Conservation (phyloP, 1,139 yeast species). For the Debaryomyces sp. region DNA sequence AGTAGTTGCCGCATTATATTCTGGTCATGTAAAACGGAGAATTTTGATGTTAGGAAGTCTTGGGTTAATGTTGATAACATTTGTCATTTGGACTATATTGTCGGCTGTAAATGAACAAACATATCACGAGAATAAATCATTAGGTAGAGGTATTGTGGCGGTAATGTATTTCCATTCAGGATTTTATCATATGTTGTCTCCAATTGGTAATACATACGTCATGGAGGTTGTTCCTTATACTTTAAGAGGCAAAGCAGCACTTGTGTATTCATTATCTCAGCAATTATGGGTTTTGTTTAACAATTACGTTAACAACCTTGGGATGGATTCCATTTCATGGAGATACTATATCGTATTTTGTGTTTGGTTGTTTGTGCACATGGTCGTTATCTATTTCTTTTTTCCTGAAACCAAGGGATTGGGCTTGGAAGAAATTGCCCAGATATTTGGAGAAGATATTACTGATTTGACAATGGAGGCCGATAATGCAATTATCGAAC, state of each 20-base stretch:
- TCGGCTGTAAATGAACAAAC: conserved; percentile 28
- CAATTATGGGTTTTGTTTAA: conserved; percentile 9
- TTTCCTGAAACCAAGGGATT: conserved; percentile 15
- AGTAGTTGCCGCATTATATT: conserved; percentile 12
- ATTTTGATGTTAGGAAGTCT: conserved; percentile 11
- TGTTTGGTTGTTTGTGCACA: conserved; percentile 10
- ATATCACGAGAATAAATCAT: conserved; percentile 21
- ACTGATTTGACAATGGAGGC: background rate
- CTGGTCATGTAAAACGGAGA: conserved; percentile 11
- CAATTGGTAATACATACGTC: conserved; percentile 27
- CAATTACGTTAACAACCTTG: conserved; percentile 13
- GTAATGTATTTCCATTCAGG: conserved; percentile 36
- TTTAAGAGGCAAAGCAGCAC: conserved; percentile 17
- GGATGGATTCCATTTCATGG: conserved; percentile 16
- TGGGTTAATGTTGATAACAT: conserved; percentile 26
- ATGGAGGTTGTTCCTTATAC: conserved; percentile 33
- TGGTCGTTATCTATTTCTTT: conserved; percentile 11
- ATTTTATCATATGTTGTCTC: conserved; percentile 29
- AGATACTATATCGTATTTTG: conserved; percentile 19
- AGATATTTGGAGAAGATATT: conserved; percentile 13
- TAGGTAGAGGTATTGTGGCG: conserved; percentile 36
- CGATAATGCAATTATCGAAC: background rate
- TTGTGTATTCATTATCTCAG: conserved; percentile 10
- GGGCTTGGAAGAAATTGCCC: conserved; percentile 15
- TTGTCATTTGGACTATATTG: conserved; percentile 34